Percentiles rank a stretch among this genome's conserved stretches.
Evolutionary conservation across 441 rosid species (phyloP).

Genomic region (Biscutella laevigata): DNA sequence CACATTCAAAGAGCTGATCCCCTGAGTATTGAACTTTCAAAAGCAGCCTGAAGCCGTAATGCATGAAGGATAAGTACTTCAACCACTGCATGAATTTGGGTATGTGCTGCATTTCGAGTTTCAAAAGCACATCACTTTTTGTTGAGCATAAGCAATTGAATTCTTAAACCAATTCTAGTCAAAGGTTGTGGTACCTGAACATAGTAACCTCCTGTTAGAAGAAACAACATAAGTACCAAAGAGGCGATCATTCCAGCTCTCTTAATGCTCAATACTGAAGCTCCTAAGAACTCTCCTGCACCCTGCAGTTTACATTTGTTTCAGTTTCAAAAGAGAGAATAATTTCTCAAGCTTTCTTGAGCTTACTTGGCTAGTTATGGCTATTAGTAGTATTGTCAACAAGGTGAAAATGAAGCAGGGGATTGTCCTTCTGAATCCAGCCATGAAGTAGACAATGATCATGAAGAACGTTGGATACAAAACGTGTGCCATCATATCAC

Average conservation of each 20-base stretch:
- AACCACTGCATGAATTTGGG: constrained; percentile 80
- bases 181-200: constrained; percentile 54
- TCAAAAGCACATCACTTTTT: background rate
- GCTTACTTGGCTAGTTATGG: constrained; percentile 84
- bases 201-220: constrained; percentile 92
- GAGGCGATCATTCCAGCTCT: constrained; percentile 92
- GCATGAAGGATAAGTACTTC: constrained; percentile 84
- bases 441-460: constrained; percentile 87
- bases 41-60: constrained; percentile 79
- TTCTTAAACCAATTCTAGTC: background rate
- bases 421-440: constrained; percentile 75
- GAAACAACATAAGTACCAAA: constrained; percentile 76
- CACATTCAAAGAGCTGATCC: constrained; percentile 58
- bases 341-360: background rate
- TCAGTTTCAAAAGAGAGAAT: background rate
- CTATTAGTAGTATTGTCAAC: constrained; percentile 54
- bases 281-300: constrained; percentile 87
- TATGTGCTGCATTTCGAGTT: constrained; percentile 60
- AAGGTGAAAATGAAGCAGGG: constrained; percentile 77
- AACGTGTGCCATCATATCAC: constrained; percentile 93
- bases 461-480: constrained; percentile 77
- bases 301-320: constrained; percentile 40
- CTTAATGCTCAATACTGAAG: constrained; percentile 74
- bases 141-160: background rate
- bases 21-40: constrained; percentile 77